Conservation (phyloP, 495 filamentous ascomycete genomes). For the Xylaria nigripes region DNA sequence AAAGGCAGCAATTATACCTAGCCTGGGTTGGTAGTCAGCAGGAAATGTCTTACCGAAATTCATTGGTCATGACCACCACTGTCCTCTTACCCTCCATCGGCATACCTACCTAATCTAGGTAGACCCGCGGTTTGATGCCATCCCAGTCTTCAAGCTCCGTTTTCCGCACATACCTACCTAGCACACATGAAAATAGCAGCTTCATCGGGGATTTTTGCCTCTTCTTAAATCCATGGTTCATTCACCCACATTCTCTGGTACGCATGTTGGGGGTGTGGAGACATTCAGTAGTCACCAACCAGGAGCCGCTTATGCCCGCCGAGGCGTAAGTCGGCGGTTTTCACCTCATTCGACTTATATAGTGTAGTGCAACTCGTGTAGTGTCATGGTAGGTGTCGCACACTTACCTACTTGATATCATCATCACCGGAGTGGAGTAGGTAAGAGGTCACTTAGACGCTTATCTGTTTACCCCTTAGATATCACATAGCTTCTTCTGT, state of each 20-base stretch:
- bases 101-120: background rate
- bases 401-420: background rate
- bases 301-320: background rate
- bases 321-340: slow-evolving; percentile 23
- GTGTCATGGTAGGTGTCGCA: no score
- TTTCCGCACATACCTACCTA: background rate
- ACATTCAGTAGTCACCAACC: background rate
- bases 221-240: slow-evolving; percentile 3
- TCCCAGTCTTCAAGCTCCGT: background rate
- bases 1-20: background rate
- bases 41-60: background rate
- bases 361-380: no score
- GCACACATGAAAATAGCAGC: background rate
- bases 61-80: no score
- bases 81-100: background rate
- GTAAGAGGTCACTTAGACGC: slow-evolving; percentile 15
- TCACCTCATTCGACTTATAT: slow-evolving; percentile 8
- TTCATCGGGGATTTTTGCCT: slow-evolving; percentile 7
- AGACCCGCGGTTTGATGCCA: background rate
- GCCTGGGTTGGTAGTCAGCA: no score
- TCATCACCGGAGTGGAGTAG: slow-evolving; percentile 5
- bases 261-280: slow-evolving; percentile 9
- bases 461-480: background rate
- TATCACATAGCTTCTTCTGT: background rate
- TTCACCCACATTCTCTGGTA: slow-evolving; percentile 7